These are phyloP conservation scores for Gossypium rotundifolium DNA, from an alignment of 345 rosid species.

Conservation along the genomic window DNA sequence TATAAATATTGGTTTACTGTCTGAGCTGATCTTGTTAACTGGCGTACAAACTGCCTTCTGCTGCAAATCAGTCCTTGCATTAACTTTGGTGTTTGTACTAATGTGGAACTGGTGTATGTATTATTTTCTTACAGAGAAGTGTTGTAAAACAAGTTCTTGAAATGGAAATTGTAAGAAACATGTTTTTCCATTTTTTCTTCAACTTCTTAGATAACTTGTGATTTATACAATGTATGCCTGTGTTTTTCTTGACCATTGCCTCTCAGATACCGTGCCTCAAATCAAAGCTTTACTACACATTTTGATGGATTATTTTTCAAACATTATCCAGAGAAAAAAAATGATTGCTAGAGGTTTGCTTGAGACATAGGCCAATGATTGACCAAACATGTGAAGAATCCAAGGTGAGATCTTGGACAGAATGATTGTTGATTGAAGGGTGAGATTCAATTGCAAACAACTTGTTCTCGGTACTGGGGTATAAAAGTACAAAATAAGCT, in stretches of 20 bases:
- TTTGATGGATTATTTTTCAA: background rate
- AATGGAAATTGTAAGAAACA: conserved; percentile 27
- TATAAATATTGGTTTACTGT: background rate
- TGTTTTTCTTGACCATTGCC: background rate
- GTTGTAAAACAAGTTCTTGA: conserved; percentile 27
- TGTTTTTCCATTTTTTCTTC: conserved; percentile 10
- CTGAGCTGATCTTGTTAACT: conserved; percentile 17
- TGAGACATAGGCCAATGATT: background rate
- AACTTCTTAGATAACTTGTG: background rate
- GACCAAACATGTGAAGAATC: background rate
- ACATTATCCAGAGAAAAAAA: background rate
- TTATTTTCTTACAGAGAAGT: conserved; percentile 14
- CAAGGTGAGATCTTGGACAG: background rate
- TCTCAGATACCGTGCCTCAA: background rate
- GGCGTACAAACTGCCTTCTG: background rate
- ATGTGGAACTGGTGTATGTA: conserved; percentile 23
- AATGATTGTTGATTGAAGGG: background rate
- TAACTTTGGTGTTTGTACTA: conserved; percentile 26
- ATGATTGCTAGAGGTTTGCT: conserved; percentile 3
- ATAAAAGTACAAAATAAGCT: background rate
- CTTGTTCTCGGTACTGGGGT: background rate
- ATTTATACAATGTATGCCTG: background rate
- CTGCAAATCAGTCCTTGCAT: conserved; percentile 15
- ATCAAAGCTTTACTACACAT: background rate
- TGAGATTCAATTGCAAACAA: background rate